Percentiles rank a stretch among this genome's conserved stretches.
These are phyloP conservation scores for Hypomontagnella submonticulosa DNA, from an alignment of 495 filamentous ascomycete genomes.

Conservation along the genomic window DNA sequence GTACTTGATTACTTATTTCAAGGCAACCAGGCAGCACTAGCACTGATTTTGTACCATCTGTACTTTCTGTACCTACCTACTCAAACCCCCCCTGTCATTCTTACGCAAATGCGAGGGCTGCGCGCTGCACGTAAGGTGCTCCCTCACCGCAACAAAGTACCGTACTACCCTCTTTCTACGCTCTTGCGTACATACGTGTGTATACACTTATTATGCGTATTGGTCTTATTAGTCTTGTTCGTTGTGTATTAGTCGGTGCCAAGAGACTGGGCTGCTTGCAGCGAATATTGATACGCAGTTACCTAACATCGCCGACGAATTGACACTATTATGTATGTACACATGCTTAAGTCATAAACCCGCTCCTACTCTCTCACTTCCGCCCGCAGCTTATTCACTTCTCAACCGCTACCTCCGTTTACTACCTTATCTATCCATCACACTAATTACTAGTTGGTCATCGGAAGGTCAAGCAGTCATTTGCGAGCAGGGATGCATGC, in stretches of 20 bases:
- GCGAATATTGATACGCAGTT: constrained; percentile 19
- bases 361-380: constrained; percentile 19
- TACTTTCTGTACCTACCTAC: too few relatives aligned
- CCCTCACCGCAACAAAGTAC: constrained; percentile 44
- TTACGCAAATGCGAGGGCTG: constrained; percentile 39
- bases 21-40: constrained; percentile 23
- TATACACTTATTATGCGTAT: constrained; percentile 12
- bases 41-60: not conserved
- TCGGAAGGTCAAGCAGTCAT: constrained; percentile 40
- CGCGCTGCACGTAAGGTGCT: constrained; percentile 34
- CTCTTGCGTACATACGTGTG: not conserved
- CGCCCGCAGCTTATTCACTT: not conserved
- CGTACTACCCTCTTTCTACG: constrained; percentile 21
- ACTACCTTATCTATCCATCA: not conserved
- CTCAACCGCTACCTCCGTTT: constrained; percentile 20
- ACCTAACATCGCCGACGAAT: constrained; percentile 33
- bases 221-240: too few relatives aligned
- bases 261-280: constrained; percentile 29
- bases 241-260: constrained; percentile 25
- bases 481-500: constrained; percentile 34
- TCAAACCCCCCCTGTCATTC: constrained; percentile 21
- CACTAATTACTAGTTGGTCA: constrained; percentile 31
- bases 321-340: too few relatives aligned
- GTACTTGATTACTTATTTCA: constrained; percentile 2
- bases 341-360: constrained; percentile 47